Evolutionary conservation across 495 filamentous ascomycete species (phyloP).

Genomic region (Lophiotrema nucula): DNA sequence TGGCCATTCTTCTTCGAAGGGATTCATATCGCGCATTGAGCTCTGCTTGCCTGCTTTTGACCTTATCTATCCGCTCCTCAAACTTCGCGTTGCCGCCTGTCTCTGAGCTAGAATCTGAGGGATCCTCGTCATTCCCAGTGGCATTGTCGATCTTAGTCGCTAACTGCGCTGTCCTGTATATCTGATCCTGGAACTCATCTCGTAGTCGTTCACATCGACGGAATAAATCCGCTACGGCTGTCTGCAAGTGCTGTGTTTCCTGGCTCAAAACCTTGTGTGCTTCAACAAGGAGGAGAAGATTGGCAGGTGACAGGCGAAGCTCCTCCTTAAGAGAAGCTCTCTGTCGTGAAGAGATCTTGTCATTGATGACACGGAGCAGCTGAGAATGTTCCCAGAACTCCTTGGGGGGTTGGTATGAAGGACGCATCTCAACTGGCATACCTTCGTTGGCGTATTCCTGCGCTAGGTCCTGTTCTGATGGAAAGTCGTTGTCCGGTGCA

Average conservation of each 20-base stretch:
- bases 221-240: slow-evolving; percentile 80
- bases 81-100: slow-evolving; percentile 53
- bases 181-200: slow-evolving; percentile 68
- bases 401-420: slow-evolving; percentile 67
- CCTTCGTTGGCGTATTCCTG: not conserved
- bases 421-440: slow-evolving; percentile 51
- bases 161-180: slow-evolving; percentile 65
- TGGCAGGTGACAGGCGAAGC: slow-evolving; percentile 70
- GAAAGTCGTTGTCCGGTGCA: slow-evolving; percentile 47
- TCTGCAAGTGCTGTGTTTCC: slow-evolving; percentile 69
- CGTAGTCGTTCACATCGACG: slow-evolving; percentile 70
- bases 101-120: slow-evolving; percentile 45
- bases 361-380: slow-evolving; percentile 61
- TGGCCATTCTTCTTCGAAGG: slow-evolving; percentile 59
- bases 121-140: slow-evolving; percentile 52
- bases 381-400: slow-evolving; percentile 59
- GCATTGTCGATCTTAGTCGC: slow-evolving; percentile 64
- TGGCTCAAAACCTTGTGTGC: slow-evolving; percentile 71
- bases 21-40: slow-evolving; percentile 64
- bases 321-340: slow-evolving; percentile 65
- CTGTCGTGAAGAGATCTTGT: slow-evolving; percentile 56
- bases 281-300: slow-evolving; percentile 70
- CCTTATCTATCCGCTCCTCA: slow-evolving; percentile 59
- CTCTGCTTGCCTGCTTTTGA: slow-evolving; percentile 57
- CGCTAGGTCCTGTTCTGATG: slow-evolving; percentile 33